Evolutionary conservation across 176 grass and related monocot species (phyloP), one percentile per base, ranked within the genome.

Genomic region (Oryza coarctata): DNA sequence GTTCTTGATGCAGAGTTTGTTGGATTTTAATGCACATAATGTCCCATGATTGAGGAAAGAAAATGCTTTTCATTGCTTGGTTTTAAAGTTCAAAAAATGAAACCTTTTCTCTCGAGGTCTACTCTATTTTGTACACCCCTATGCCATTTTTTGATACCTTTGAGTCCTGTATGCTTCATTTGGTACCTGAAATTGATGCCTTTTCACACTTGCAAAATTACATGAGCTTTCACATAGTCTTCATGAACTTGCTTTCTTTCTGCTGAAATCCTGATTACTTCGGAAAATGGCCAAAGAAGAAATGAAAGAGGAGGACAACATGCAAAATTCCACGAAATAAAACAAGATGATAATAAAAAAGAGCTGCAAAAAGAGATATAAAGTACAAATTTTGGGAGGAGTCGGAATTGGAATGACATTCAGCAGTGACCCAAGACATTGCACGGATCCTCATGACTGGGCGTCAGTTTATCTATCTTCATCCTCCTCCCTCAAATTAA

Each of bases 401-500:
- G 49, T 73, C 80, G 76, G 80, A 82, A 76, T 77, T 26, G 58
- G 77, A 74, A 61, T 40, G 80, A 83, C 86, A 84, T 70, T 88
- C 86, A 84, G 47, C 86, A 88, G 41, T 33, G 57, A 66, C 72
- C 80, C 65, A 17, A 52, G 70, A 44, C 7, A 38, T 8, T 38
- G 36, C 36, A 38, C 72, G 22, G 49, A 88, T 83, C 74, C 22
- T 17, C 66, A 79, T 73, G 65, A 83, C 86, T 79, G 73, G 80
- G 80, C 86, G 86, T 83, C 86, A 88, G 77, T 78, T 13, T 9
- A 26, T 50, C 60, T 27, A 70, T 88, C 79, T 77, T 88, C 86
- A 88, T 82, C 57, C 74, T 78, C 86, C n/a, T 36, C 65, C 14
- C 29, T 70, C 66, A 55, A 55, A 55, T 55, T 55, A 20, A 55